Conservation (phyloP, 257 asterid species). For the Echium plantagineum region DNA sequence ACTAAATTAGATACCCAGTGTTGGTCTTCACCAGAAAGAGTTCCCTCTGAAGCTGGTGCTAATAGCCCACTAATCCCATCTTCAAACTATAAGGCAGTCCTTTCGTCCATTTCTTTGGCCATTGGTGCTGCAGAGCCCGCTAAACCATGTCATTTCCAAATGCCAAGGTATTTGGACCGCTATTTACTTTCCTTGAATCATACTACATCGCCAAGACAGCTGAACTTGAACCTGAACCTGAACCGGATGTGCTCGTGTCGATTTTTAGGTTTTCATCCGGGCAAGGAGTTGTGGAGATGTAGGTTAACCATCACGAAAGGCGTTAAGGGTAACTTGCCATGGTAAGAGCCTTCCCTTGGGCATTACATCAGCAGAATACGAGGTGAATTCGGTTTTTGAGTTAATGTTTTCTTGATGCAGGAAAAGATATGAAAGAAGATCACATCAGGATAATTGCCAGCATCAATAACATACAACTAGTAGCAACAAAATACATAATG, state of each 20-base stretch:
- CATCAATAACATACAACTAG: slow-evolving; percentile 47
- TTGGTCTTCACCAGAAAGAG: slow-evolving; percentile 25
- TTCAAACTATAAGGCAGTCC: slow-evolving; percentile 33
- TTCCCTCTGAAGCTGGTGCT: slow-evolving; percentile 26
- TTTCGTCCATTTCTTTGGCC: slow-evolving; percentile 30
- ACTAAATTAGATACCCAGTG: slow-evolving; percentile 47
- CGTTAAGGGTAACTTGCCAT: slow-evolving; percentile 7
- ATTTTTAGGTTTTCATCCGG: slow-evolving; percentile 43
- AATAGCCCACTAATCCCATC: slow-evolving; percentile 21
- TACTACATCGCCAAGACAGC: not conserved
- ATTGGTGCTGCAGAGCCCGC: slow-evolving; percentile 37
- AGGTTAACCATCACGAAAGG: slow-evolving; percentile 15
- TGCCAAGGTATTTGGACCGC: slow-evolving; percentile 56
- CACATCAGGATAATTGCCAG: slow-evolving; percentile 43
- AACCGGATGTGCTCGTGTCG: not conserved
- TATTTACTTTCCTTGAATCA: not conserved
- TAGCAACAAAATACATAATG: slow-evolving; percentile 49
- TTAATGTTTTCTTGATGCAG: slow-evolving; percentile 16
- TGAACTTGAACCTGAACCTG: not conserved
- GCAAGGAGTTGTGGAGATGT: slow-evolving; percentile 70
- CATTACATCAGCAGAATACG: not conserved
- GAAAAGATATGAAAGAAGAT: slow-evolving; percentile 38
- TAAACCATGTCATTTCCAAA: slow-evolving; percentile 52
- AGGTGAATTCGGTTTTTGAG: slow-evolving; percentile 7
- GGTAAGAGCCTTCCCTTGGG: slow-evolving; percentile 30